These are phyloP conservation scores for Botrytis squamosa DNA, from an alignment of 2,329 filamentous ascomycete species.

Conservation along the genomic window DNA sequence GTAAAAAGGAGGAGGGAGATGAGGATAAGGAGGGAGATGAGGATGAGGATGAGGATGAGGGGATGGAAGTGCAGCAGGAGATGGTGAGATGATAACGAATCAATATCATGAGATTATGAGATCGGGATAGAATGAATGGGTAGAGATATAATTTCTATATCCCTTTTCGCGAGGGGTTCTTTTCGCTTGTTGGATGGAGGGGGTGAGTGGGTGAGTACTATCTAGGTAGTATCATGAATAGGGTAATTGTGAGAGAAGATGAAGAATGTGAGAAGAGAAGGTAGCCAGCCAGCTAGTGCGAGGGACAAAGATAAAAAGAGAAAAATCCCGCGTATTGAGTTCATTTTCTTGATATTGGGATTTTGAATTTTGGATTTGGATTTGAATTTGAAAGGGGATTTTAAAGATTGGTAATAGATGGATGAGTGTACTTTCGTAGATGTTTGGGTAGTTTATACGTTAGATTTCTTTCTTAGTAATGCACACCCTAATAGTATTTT, in stretches of 20 bases:
- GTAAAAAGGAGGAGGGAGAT: background rate
- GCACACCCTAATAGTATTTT: background rate
- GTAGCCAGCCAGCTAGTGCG: no score
- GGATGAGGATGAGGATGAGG: no score
- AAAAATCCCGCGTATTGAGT: no score
- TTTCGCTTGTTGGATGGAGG: background rate
- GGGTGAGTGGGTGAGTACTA: no score
- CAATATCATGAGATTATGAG: no score
- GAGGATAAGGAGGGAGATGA: no score
- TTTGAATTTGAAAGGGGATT: background rate
- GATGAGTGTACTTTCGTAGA: no score
- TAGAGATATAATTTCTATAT: background rate
- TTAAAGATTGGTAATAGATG: background rate
- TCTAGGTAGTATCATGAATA: background rate
- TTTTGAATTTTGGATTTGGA: no score
- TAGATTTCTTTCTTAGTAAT: background rate
- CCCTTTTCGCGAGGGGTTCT: background rate
- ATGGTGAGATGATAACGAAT: background rate
- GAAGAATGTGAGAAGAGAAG: background rate
- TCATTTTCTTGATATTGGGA: no score
- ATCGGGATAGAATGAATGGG: background rate
- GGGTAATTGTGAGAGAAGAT: background rate
- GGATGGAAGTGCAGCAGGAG: background rate
- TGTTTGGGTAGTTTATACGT: no score
- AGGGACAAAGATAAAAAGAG: accelerated